Conservation (phyloP, 179 eudicot species). For the Spinacia oleracea region DNA sequence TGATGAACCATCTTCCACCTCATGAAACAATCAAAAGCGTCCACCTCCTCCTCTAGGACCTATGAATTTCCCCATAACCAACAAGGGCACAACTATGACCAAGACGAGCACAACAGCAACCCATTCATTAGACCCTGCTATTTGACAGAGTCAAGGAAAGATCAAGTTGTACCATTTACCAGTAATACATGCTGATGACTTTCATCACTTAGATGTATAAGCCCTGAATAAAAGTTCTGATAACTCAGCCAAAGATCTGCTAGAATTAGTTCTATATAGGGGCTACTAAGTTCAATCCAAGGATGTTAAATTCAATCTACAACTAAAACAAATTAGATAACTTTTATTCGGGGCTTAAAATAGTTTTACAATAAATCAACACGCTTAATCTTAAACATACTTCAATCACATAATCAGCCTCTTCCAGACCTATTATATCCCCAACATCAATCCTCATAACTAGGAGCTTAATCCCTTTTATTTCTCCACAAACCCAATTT, state of each 20-base stretch:
- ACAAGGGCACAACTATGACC: not conserved
- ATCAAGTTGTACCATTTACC: not conserved
- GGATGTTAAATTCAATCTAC: not conserved
- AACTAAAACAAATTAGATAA: too few species aligned
- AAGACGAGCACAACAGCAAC: not conserved
- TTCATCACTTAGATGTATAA: not conserved
- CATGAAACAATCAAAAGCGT: not conserved
- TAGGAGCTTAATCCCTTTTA: not conserved
- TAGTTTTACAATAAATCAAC: too few species aligned
- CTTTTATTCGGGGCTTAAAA: too few species aligned
- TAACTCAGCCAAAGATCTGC: not conserved
- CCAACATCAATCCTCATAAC: not conserved
- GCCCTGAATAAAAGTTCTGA: not conserved
- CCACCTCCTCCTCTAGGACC: not conserved
- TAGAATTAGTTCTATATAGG: not conserved
- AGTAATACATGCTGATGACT: not conserved
- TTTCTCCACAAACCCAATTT: not conserved
- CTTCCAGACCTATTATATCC: not conserved
- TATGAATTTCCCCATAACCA: not conserved
- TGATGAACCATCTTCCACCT: not conserved
- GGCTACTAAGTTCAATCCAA: not conserved
- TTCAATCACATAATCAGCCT: not conserved
- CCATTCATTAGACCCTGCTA: not conserved
- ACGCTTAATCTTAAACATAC: not conserved
- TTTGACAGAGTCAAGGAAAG: not conserved